These are phyloP conservation scores for Prunus padus DNA, from an alignment of 306 rosid genomes.

Conservation along the genomic window DNA sequence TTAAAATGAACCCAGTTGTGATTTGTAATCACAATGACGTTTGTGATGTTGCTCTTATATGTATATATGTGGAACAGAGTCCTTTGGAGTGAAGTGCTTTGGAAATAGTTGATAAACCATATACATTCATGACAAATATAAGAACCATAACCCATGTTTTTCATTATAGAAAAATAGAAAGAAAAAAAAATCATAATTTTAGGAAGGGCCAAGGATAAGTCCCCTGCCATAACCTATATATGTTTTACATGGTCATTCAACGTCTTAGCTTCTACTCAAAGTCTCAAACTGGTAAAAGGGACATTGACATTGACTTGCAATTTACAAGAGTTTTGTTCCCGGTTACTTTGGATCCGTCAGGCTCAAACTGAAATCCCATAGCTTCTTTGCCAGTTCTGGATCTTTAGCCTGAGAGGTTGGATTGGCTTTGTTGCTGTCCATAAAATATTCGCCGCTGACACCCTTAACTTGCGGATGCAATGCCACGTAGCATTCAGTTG, in stretches of 20 bases:
- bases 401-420: conserved; percentile 32
- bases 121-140: too few relatives aligned
- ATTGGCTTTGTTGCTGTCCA: conserved; percentile 34
- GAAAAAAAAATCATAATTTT: too few relatives aligned
- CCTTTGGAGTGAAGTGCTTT: not conserved
- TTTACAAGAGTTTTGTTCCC: not conserved
- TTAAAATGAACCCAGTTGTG: not conserved
- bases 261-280: not conserved
- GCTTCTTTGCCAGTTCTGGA: conserved; percentile 37
- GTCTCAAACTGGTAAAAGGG: not conserved
- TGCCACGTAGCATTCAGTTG: conserved; percentile 49
- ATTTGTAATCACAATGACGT: not conserved
- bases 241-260: conserved; percentile 3
- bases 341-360: conserved; percentile 26
- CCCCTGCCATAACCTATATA: not conserved
- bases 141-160: too few relatives aligned
- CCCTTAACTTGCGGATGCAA: conserved; percentile 44
- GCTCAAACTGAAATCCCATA: conserved; percentile 45
- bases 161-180: too few relatives aligned
- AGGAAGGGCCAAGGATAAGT: not conserved
- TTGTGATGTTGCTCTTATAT: not conserved
- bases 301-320: not conserved
- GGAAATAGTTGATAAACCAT: not conserved
- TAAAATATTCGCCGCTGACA: conserved; percentile 44
- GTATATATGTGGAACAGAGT: too few relatives aligned